Evolutionary conservation across 2,329 filamentous ascomycete genomes (phyloP).

Genomic region (Claviceps arundinis): DNA sequence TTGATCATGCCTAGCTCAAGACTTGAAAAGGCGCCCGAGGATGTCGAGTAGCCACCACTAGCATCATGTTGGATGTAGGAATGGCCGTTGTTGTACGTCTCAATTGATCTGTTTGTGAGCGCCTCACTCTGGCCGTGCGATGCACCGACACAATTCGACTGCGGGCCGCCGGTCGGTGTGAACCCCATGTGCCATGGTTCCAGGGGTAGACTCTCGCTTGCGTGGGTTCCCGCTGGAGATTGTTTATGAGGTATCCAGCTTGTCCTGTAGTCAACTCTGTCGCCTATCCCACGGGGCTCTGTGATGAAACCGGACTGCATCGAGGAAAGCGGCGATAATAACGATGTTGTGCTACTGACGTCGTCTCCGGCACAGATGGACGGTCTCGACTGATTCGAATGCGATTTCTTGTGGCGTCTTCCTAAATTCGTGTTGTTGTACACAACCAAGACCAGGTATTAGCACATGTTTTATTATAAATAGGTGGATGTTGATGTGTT

Average conservation of each 20-base stretch:
- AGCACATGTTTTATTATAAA: not conserved
- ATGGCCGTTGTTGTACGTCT: not conserved
- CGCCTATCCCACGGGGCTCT: not conserved
- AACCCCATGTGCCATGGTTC: not conserved
- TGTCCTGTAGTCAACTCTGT: not conserved
- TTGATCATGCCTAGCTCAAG: not conserved
- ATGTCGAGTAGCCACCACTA: not conserved
- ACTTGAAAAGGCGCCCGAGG: not conserved
- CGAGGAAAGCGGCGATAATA: not conserved
- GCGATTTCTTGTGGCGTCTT: not conserved
- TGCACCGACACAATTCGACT: not conserved
- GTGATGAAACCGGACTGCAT: not conserved
- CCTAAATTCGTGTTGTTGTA: not conserved
- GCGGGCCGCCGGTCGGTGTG: not conserved
- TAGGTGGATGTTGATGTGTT: not conserved
- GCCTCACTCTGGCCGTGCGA: not conserved
- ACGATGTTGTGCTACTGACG: not conserved
- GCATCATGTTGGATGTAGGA: not conserved
- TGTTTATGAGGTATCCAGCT: not conserved
- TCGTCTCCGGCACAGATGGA: not conserved
- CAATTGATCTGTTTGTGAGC: not conserved
- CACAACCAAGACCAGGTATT: not conserved
- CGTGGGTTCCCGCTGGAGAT: not conserved
- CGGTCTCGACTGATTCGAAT: not conserved
- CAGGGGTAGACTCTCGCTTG: not conserved